These are phyloP conservation scores for Agrocybe pediades DNA, from an alignment of 768 basidiomycete species.

Conservation along the genomic window DNA sequence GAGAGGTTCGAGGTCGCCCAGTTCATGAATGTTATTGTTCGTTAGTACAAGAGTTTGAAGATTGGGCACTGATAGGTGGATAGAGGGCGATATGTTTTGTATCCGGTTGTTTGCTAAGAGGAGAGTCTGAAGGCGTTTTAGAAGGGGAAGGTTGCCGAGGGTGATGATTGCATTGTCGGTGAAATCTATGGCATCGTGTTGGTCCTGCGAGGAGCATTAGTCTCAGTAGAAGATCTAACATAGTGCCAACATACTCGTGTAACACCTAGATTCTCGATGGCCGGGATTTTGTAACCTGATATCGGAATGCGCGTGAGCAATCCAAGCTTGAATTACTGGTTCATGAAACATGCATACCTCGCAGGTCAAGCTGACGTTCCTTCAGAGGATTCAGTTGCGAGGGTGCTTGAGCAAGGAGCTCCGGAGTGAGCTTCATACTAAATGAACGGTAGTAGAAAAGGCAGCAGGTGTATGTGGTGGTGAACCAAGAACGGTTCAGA, in stretches of 20 bases:
- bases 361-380: slow-evolving; percentile 89
- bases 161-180: slow-evolving; percentile 87
- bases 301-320: slow-evolving; percentile 22
- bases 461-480: slow-evolving; percentile 4
- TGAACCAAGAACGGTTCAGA: slow-evolving; percentile 23
- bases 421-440: slow-evolving; percentile 91
- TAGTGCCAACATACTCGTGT: slow-evolving; percentile 61
- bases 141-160: slow-evolving; percentile 84
- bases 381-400: slow-evolving; percentile 82
- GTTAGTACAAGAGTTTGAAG: slow-evolving; percentile 82
- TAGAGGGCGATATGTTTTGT: slow-evolving; percentile 77
- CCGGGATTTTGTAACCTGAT: slow-evolving; percentile 89
- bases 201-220: slow-evolving; percentile 57
- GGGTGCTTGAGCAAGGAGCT: slow-evolving; percentile 81
- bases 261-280: slow-evolving; percentile 95
- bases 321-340: slow-evolving; percentile 9
- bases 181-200: slow-evolving; percentile 92
- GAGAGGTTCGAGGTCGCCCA: slow-evolving; percentile 84
- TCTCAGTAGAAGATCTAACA: neutral
- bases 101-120: slow-evolving; percentile 91
- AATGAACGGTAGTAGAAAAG: slow-evolving; percentile 23
- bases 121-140: slow-evolving; percentile 82
- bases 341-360: slow-evolving; percentile 56
- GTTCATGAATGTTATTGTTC: slow-evolving; percentile 77
- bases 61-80: slow-evolving; percentile 84